phyloP scores from a whole-genome alignment of 176 grass and related monocot genomes.

The Oryza punctata region DNA sequence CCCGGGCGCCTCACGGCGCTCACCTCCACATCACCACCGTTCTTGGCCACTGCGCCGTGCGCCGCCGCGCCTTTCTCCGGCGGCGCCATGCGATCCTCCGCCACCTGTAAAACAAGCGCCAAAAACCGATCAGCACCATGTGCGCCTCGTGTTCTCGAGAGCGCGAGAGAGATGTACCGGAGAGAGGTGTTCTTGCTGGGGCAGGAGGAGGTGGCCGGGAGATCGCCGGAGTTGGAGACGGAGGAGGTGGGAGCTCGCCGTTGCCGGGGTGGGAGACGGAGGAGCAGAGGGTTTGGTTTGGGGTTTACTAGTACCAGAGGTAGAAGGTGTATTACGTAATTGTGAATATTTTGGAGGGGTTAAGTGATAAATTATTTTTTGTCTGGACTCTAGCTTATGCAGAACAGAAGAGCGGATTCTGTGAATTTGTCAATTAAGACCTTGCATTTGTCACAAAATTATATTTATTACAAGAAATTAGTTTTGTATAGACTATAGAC shows the following conservation, averaged over 20 bases:
- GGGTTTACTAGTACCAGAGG: neutral
- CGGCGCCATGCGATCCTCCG: slow-evolving; percentile 3
- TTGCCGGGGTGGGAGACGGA: neutral
- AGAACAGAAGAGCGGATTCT: neutral
- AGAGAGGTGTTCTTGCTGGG: neutral
- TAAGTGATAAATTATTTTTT: neutral
- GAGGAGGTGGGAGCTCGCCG: neutral
- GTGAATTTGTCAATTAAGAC: neutral
- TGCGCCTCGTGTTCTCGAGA: neutral
- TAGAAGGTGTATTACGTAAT: neutral
- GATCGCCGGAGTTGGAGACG: neutral
- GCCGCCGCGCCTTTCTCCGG: neutral
- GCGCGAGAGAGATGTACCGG: neutral
- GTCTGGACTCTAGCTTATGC: neutral
- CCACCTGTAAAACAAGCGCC: neutral
- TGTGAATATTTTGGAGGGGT: too few relatives aligned
- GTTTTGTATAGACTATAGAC: neutral
- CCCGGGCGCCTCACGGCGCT: neutral
- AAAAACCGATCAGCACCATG: neutral
- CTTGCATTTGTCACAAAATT: neutral
- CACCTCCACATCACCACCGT: neutral
- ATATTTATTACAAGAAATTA: neutral
- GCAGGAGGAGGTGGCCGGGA: neutral
- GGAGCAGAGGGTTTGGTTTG: slow-evolving; percentile 9
- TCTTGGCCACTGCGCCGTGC: neutral